phyloP scores from a whole-genome alignment of 306 rosid species.

The Mimosa bimucronata region DNA sequence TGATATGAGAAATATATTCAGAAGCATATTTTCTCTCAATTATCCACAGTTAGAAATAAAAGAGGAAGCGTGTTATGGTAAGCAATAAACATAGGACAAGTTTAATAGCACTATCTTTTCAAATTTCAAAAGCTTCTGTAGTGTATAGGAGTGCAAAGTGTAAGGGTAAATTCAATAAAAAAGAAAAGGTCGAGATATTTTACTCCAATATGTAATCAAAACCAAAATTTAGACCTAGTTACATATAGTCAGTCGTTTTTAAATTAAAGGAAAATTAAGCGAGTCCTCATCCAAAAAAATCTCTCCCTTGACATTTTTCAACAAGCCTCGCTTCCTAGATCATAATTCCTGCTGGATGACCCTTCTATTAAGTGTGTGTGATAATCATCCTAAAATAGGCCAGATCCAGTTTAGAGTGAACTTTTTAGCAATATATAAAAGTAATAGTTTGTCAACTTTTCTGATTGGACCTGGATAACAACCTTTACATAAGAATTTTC shows the following conservation, averaged over 20 bases:
- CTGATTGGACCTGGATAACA: neutral
- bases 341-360: constrained; percentile 17
- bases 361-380: constrained; percentile 4
- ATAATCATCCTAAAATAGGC: no score
- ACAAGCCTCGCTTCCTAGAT: constrained; percentile 2
- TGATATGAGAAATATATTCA: no score
- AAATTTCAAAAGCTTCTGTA: neutral
- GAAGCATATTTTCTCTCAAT: no score
- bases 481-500: neutral
- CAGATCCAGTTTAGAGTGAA: constrained; percentile 10
- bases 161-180: neutral
- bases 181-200: neutral
- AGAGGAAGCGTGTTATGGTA: no score
- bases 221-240: neutral
- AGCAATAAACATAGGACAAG: neutral
- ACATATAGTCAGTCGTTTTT: neutral
- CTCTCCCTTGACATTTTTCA: constrained; percentile 28
- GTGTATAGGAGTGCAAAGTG: neutral
- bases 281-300: neutral
- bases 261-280: neutral
- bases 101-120: neutral
- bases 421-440: constrained; percentile 18
- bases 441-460: neutral
- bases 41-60: no score
- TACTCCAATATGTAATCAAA: neutral